Percentiles rank a stretch among this genome's conserved stretches.
These are phyloP conservation scores for Thecamonas trahens DNA, from an alignment of 78 protist genomes.

Conservation along the genomic window DNA sequence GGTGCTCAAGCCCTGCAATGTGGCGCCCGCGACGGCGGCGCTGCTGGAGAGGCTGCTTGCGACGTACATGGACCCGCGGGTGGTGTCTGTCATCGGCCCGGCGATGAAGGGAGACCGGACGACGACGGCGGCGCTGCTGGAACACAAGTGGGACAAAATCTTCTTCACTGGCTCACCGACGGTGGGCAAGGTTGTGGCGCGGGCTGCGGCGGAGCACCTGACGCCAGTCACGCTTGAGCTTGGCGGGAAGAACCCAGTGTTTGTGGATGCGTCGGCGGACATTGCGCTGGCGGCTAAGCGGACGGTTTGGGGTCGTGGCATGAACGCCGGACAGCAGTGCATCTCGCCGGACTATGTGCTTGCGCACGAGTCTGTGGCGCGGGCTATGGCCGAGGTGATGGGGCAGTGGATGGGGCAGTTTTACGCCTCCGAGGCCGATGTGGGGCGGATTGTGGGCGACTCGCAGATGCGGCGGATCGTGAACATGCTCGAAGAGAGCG, in stretches of 20 bases:
- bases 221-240: constrained; percentile 87
- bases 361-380: not conserved
- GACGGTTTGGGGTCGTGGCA: constrained; percentile 27
- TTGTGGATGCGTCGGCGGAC: constrained; percentile 60
- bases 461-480: not conserved
- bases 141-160: constrained; percentile 58
- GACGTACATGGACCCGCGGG: constrained; percentile 18
- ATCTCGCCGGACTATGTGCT: constrained; percentile 72
- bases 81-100: too few species aligned
- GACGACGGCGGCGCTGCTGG: constrained; percentile 42
- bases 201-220: constrained; percentile 63
- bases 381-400: constrained; percentile 2
- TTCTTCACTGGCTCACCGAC: constrained; percentile 73
- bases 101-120: too few species aligned
- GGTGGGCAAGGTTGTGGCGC: constrained; percentile 59
- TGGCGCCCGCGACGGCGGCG: constrained; percentile 12
- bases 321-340: constrained; percentile 88
- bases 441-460: not conserved
- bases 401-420: not conserved
- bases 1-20: constrained; percentile 70
- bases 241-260: constrained; percentile 88
- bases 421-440: constrained; percentile 1
- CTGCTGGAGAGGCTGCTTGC: constrained; percentile 29
- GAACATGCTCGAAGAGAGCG: not conserved
- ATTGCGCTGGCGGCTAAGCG: constrained; percentile 43